Evolutionary conservation across 257 asterid species (phyloP).

Genomic region (Solanum peruvianum): DNA sequence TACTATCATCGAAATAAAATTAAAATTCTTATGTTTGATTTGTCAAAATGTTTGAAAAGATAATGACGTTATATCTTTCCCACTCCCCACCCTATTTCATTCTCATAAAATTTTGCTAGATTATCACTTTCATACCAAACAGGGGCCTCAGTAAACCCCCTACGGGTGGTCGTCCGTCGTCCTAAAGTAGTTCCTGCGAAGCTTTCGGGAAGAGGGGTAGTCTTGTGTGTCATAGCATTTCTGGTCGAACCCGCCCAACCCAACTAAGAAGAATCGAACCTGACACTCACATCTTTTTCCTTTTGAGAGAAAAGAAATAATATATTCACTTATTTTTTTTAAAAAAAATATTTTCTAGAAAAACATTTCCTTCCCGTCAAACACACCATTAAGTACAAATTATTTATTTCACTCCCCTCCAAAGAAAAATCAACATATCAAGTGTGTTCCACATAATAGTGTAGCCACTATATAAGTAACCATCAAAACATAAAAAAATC

Average conservation of each 20-base stretch:
- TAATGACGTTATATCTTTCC: not conserved
- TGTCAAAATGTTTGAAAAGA: no score
- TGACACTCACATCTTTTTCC: no score
- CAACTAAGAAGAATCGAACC: no score
- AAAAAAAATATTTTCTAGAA: not conserved
- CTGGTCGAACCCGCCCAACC: no score
- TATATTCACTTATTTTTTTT: rapidly evolving
- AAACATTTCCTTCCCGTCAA: not conserved
- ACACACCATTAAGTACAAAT: not conserved
- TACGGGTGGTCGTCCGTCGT: no score
- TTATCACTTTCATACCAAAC: not conserved
- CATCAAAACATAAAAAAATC: not conserved
- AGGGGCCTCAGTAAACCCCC: no score
- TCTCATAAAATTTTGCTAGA: not conserved
- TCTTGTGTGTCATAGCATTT: no score
- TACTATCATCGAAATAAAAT: no score
- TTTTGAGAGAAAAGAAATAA: not conserved
- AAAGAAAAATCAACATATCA: not conserved
- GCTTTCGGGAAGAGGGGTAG: no score
- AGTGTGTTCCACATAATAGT: not conserved
- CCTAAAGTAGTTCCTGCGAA: no score
- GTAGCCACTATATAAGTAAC: not conserved
- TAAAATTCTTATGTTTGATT: no score
- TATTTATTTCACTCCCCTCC: not conserved
- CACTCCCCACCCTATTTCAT: not conserved